Percentiles rank a stretch among this genome's conserved stretches.
phyloP scores from a whole-genome alignment of 257 asterid genomes.

The Nicotiana attenuata region DNA sequence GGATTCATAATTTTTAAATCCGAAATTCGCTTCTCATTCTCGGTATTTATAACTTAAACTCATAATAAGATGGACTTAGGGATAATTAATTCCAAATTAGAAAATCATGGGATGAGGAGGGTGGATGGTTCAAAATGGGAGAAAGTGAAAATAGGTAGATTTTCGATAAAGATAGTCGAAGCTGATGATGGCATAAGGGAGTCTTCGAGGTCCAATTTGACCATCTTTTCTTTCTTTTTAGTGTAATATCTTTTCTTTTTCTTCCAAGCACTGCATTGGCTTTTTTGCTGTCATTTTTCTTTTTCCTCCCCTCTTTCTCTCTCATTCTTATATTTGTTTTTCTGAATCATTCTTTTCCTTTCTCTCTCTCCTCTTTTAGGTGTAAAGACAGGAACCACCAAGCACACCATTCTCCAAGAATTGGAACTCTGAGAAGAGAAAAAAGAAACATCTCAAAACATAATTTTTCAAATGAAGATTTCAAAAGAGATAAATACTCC shows the following conservation, averaged over 20 bases:
- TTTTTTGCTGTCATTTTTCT: conserved; percentile 80
- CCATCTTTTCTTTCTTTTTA: conserved; percentile 63
- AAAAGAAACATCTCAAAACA: not conserved
- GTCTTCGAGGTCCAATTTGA: conserved; percentile 96
- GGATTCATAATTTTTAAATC: no score
- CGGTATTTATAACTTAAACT: no score
- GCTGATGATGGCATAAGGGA: conserved; percentile 58
- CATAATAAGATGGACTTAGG: not conserved
- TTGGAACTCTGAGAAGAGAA: not conserved
- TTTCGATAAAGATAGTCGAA: conserved; percentile 86
- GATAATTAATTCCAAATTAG: not conserved
- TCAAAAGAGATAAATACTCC: not conserved
- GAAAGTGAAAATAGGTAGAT: conserved; percentile 48
- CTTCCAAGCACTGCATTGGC: conserved; percentile 41
- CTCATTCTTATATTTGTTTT: conserved; percentile 9
- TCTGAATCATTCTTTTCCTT: conserved; percentile 25
- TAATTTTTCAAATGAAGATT: not conserved
- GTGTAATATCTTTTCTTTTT: conserved; percentile 44
- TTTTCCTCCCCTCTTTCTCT: conserved; percentile 28
- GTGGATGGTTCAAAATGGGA: conserved; percentile 5
- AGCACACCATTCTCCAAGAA: conserved; percentile 41
- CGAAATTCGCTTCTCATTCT: no score
- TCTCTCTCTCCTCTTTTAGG: conserved; percentile 19
- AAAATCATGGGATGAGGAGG: not conserved
- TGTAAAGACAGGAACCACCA: conserved; percentile 32